These are phyloP conservation scores for Cryptosporidium ryanae DNA, from an alignment of 169 alveolate genomes.

Conservation along the genomic window DNA sequence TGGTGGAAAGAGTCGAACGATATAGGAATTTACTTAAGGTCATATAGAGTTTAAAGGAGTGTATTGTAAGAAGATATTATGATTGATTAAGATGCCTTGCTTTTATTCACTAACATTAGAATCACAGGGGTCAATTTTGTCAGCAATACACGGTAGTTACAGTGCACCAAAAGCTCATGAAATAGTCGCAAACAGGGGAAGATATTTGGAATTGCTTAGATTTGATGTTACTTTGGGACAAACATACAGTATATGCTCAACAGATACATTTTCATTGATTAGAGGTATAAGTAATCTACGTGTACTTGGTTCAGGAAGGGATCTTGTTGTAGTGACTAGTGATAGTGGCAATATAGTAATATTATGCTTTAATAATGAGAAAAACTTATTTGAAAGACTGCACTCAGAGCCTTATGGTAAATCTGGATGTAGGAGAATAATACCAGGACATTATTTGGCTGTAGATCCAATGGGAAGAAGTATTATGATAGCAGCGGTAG, in stretches of 20 bases:
- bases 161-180: conserved; percentile 97
- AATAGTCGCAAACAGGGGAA: conserved; percentile 95
- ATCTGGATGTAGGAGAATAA: conserved; percentile 94
- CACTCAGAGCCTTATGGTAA: conserved; percentile 99
- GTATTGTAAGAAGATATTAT: neutral
- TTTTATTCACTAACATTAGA: conserved; percentile 96
- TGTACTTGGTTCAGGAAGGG: conserved; percentile 92
- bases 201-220: conserved; percentile 92
- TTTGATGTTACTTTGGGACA: conserved; percentile 93
- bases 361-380: conserved; percentile 89
- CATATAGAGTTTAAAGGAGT: no score
- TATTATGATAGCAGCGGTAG: conserved; percentile 98
- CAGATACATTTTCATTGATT: conserved; percentile 95
- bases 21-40: neutral
- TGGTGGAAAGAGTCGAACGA: neutral
- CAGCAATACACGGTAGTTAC: conserved; percentile 97
- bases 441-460: conserved; percentile 99
- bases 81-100: conserved; percentile 88
- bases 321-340: conserved; percentile 94
- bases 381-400: conserved; percentile 89
- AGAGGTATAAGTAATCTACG: conserved; percentile 93
- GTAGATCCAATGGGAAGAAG: conserved; percentile 99
- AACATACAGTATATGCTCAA: conserved; percentile 87
- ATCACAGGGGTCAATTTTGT: conserved; percentile 95
- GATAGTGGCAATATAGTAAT: conserved; percentile 97